These are phyloP conservation scores for Fomitopsis pulvina DNA, from an alignment of 768 basidiomycete genomes.

Conservation along the genomic window DNA sequence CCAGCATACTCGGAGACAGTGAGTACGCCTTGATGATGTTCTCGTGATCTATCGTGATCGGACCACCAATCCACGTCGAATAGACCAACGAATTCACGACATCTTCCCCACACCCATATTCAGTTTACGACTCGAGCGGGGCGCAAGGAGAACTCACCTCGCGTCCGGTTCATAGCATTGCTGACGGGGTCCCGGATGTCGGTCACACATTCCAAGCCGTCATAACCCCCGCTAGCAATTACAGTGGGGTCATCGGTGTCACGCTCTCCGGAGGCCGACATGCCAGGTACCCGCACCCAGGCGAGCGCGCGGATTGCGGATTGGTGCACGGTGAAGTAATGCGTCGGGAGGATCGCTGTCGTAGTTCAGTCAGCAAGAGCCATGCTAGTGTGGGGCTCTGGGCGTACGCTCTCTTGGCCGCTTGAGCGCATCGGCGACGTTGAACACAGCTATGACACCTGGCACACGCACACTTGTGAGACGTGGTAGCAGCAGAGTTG, in stretches of 20 bases:
- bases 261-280: conserved; percentile 38
- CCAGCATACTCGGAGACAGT: conserved; percentile 64
- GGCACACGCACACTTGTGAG: background rate
- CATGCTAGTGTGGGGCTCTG: too few relatives aligned
- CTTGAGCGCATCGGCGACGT: conserved; percentile 21
- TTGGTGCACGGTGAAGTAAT: conserved; percentile 71
- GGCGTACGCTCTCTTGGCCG: background rate
- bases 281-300: conserved; percentile 68
- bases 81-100: conserved; percentile 64
- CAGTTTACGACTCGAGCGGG: background rate
- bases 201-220: conserved; percentile 68
- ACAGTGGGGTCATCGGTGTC: conserved; percentile 57
- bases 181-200: conserved; percentile 70
- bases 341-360: conserved; percentile 52
- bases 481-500: background rate
- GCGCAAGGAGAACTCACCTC: conserved; percentile 44
- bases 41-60: conserved; percentile 78
- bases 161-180: conserved; percentile 67
- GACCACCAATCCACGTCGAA: conserved; percentile 61
- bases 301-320: conserved; percentile 70
- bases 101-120: conserved; percentile 36
- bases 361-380: too few relatives aligned
- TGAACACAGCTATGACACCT: conserved; percentile 30
- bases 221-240: conserved; percentile 73
- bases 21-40: conserved; percentile 73